Evolutionary conservation across 2,329 filamentous ascomycete genomes (phyloP).

Genomic region (Fusarium sp.): DNA sequence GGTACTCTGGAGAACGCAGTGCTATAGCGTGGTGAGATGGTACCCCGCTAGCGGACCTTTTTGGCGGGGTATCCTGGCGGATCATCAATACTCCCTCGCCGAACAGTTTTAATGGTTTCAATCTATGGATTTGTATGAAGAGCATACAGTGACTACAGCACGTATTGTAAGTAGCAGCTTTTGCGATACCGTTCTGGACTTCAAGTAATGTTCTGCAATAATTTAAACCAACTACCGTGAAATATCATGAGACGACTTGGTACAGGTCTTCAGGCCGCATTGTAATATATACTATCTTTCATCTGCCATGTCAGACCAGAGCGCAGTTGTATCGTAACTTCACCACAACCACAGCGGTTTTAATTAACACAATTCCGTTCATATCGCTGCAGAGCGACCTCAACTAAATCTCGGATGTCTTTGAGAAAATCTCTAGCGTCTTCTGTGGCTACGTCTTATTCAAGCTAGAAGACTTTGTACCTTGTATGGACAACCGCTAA

Average conservation of each 20-base stretch:
- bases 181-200: not conserved
- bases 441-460: not conserved
- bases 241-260: not conserved
- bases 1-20: constrained; percentile 17
- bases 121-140: too few relatives aligned
- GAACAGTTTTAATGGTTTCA: not conserved
- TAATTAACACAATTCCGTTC: too few relatives aligned
- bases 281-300: too few relatives aligned
- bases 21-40: constrained; percentile 1
- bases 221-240: not conserved
- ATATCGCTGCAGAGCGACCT: too few relatives aligned
- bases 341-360: too few relatives aligned
- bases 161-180: not conserved
- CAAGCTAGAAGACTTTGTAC: not conserved
- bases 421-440: too few relatives aligned
- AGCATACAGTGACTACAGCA: too few relatives aligned
- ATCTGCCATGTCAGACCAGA: too few relatives aligned
- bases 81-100: constrained; percentile 50
- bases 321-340: too few relatives aligned
- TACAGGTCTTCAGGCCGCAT: not conserved
- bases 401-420: too few relatives aligned
- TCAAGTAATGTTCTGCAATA: not conserved
- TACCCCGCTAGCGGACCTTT: constrained; percentile 36
- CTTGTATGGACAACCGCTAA: not conserved
- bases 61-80: constrained; percentile 48